A percentile compares a stretch with the other conserved stretches of the same genome.
Evolutionary conservation across 441 rosid genomes (phyloP).

Genomic region (Erysimum cheiri): DNA sequence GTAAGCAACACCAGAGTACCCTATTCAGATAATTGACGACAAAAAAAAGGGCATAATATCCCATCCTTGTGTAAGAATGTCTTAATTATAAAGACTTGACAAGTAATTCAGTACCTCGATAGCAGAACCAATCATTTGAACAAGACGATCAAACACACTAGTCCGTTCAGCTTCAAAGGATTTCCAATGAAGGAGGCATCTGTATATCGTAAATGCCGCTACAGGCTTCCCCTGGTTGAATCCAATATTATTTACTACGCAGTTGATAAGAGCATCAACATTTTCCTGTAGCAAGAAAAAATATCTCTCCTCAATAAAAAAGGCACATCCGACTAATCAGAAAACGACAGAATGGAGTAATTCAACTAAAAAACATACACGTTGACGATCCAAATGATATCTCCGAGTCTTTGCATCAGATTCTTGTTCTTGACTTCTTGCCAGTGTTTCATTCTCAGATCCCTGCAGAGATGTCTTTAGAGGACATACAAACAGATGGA

Average conservation of each 20-base stretch:
- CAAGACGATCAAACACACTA: conserved; percentile 90
- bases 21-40: conserved; percentile 13
- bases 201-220: conserved; percentile 88
- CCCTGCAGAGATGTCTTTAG: conserved; percentile 54
- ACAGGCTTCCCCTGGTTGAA: conserved; percentile 84
- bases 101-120: conserved; percentile 63
- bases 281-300: conserved; percentile 62
- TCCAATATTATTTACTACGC: conserved; percentile 69
- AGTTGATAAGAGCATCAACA: conserved; percentile 77
- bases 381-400: conserved; percentile 70
- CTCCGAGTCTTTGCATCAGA: conserved; percentile 61
- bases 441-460: conserved; percentile 57
- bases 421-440: conserved; percentile 61
- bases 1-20: conserved; percentile 14
- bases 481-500: conserved; percentile 21
- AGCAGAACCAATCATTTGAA: conserved; percentile 93
- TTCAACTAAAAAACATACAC: conserved; percentile 54
- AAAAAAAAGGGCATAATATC: neutral
- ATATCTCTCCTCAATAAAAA: conserved; percentile 23
- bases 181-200: conserved; percentile 91
- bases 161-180: conserved; percentile 93
- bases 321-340: conserved; percentile 28
- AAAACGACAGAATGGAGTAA: conserved; percentile 33
- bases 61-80: conserved; percentile 12
- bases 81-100: conserved; percentile 14